Evolutionary conservation across 2,329 filamentous ascomycete genomes (phyloP), one percentile per base, ranked within the genome.

Genomic region (Peltaster fructicola): DNA sequence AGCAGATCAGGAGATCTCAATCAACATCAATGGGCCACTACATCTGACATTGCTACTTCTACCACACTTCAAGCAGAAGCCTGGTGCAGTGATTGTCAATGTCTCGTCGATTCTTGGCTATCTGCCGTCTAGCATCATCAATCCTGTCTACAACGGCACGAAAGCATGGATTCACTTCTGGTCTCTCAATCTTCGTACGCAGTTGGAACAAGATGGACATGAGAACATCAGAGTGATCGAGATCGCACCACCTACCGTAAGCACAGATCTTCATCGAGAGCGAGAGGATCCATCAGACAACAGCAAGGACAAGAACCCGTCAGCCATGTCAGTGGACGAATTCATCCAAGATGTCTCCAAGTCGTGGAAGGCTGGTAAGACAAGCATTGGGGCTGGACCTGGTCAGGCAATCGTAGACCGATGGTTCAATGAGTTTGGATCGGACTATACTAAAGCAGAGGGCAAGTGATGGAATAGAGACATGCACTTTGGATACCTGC

Each of bases 121-220:
- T 31, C 44, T 61, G 0, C 65, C 66, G 0, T 56, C 59, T 29
- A 54, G 49, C 3, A 46, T 67, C 29, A 54, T 67, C 33, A 70
- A 66, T 35, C 65, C 63, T 9, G 58, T 68, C 1, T 71, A 70
- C 43, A 66, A 66, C 37, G 65, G 58, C 3, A 68, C 62, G 2
- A 72, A 71, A 36, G 60, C 63, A 0, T 70, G 57, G 59, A 17
- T 66, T 18, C 63, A 68, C 36, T 68, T 59, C 40, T 68, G 58
- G 54, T 59, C 47, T 14, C 58, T 68, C 54, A 64, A 61, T 21
- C 36, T 71, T 13, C 50, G 64, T 4, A 55, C 56, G 1, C 64
- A 69, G 38, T 43, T 69, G 1, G 38, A 45, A 21, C 40, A 47
- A 8, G 44, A 31, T 0, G 45, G 42, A 4, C n/a, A n/a, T n/a